Evolutionary conservation across 768 basidiomycete species (phyloP).

Genomic region (Boletus rubescentipes): DNA sequence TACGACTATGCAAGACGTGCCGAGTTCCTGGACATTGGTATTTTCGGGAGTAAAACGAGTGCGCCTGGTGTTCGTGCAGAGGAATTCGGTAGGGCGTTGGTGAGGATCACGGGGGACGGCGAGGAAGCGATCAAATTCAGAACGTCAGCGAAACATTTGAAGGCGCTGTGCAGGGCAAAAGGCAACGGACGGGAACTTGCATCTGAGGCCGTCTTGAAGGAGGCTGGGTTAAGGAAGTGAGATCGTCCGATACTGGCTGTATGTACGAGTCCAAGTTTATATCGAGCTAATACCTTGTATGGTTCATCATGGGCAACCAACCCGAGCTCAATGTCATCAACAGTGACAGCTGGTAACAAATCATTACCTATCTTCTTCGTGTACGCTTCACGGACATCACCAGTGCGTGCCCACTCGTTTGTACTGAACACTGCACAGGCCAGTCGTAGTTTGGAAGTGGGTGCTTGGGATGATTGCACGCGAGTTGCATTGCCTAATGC

Average conservation of each 20-base stretch:
- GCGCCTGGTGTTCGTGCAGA: constrained; percentile 1
- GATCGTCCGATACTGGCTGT: too few species aligned
- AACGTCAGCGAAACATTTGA: constrained; percentile 1
- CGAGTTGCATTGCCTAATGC: not conserved
- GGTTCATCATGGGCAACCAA: too few species aligned
- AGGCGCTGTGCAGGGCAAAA: not conserved
- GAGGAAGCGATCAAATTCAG: constrained; percentile 3
- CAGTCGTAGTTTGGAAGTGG: not conserved
- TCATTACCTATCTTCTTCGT: too few species aligned
- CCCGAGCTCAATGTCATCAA: too few species aligned
- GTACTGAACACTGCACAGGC: constrained; percentile 1
- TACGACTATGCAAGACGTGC: constrained; percentile 3
- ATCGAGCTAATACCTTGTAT: too few species aligned
- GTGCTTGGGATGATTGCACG: too few species aligned
- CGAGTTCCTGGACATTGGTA: constrained; percentile 2
- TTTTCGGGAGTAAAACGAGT: constrained; percentile 1
- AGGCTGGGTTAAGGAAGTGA: not conserved
- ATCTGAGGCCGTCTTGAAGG: not conserved
- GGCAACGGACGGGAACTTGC: constrained; percentile 5
- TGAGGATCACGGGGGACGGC: constrained; percentile 2
- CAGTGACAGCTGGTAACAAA: too few species aligned
- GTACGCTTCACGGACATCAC: too few species aligned
- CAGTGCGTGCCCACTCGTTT: too few species aligned
- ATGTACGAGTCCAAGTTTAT: too few species aligned
- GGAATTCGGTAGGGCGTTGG: constrained; percentile 3